Percentiles rank a stretch among this genome's conserved stretches.
These are phyloP conservation scores for Lachnum nothofagi DNA, from an alignment of 2,329 filamentous ascomycete genomes.

Conservation along the genomic window DNA sequence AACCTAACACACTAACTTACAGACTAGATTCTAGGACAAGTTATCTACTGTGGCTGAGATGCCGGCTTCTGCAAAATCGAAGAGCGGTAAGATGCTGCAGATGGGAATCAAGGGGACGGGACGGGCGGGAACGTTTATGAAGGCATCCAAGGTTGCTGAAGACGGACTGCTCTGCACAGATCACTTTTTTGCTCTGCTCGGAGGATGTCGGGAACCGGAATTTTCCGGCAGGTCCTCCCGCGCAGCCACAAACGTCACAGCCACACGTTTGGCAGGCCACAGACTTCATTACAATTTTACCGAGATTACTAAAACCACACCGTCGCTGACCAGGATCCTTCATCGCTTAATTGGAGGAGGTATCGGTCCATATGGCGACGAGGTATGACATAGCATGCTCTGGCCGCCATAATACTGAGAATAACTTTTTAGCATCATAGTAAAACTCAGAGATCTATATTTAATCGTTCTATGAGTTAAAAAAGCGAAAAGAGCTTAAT, in stretches of 20 bases:
- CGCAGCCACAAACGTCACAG: not conserved
- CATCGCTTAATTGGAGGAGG: constrained; percentile 4
- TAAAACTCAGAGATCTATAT: not conserved
- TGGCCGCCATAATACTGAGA: not conserved
- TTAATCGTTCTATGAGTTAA: not conserved
- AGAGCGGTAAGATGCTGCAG: no score
- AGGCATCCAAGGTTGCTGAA: no score
- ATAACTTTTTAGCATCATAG: not conserved
- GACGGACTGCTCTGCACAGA: not conserved
- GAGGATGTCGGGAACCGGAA: constrained; percentile 14
- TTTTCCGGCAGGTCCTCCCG: constrained; percentile 10
- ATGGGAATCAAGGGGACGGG: no score
- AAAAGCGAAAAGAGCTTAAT: not conserved
- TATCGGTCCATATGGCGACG: not conserved
- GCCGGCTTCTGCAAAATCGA: not conserved
- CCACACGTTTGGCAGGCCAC: not conserved
- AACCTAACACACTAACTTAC: not conserved
- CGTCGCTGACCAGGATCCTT: not conserved
- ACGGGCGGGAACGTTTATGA: no score
- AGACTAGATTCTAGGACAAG: not conserved
- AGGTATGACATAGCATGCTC: not conserved
- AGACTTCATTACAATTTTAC: not conserved
- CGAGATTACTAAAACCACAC: constrained; percentile 4
- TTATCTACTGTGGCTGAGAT: not conserved
- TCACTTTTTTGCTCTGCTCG: constrained; percentile 3